Conservation (phyloP, 805 yeast species). For the Clavispora phyllophila region DNA sequence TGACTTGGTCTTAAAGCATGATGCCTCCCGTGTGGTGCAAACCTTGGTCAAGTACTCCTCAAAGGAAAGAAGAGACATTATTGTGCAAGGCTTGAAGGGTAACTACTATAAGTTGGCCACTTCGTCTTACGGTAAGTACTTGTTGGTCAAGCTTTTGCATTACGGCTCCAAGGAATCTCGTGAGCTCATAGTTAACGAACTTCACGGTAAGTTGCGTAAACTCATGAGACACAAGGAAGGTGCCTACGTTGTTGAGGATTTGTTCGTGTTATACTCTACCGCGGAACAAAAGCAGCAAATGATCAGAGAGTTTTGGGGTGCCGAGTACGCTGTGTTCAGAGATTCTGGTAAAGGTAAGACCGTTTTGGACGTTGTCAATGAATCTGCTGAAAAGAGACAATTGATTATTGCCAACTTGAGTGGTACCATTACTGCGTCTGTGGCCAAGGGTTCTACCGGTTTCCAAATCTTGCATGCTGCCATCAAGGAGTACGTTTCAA, state of each 20-base stretch:
- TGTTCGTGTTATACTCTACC: conserved; percentile 78
- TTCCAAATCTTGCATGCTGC: conserved; percentile 95
- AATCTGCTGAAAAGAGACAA: conserved; percentile 71
- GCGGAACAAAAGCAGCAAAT: conserved; percentile 83
- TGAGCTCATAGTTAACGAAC: conserved; percentile 68
- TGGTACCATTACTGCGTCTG: conserved; percentile 84
- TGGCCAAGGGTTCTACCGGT: conserved; percentile 93
- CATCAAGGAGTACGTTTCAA: conserved; percentile 79
- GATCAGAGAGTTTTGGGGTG: conserved; percentile 95
- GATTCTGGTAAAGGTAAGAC: conserved; percentile 62
- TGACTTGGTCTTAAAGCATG: conserved; percentile 90
- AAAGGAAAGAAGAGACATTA: conserved; percentile 69
- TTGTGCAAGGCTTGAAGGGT: conserved; percentile 67
- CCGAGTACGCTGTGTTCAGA: conserved; percentile 87
- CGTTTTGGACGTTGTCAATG: conserved; percentile 61
- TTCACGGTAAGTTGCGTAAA: conserved; percentile 87
- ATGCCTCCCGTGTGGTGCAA: conserved; percentile 93
- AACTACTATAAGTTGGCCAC: conserved; percentile 79
- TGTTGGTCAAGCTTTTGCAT: conserved; percentile 81
- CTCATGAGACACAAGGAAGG: conserved; percentile 97
- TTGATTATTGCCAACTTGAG: conserved; percentile 69
- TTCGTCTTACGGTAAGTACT: conserved; percentile 88
- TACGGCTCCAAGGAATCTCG: conserved; percentile 85
- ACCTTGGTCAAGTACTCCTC: conserved; percentile 83
- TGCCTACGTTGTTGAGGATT: conserved; percentile 94